phyloP scores from a whole-genome alignment of 1,284 basidiomycete genomes.

The Microbotryomycetes sp. region DNA sequence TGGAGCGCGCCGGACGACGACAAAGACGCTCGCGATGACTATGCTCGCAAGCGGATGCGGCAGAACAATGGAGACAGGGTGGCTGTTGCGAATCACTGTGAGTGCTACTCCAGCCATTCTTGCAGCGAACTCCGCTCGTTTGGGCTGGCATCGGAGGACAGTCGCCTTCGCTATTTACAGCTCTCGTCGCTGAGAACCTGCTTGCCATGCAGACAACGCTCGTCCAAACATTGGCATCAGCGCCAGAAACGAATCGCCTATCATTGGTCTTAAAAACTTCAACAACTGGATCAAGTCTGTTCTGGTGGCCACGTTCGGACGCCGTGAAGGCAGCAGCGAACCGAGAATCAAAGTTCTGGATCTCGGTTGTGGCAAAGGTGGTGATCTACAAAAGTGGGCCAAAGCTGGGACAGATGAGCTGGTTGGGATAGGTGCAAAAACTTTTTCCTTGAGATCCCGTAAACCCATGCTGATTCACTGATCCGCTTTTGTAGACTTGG shows the following conservation, averaged over 20 bases:
- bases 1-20: no score
- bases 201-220: slow-evolving; percentile 56
- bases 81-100: slow-evolving; percentile 27
- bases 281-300: slow-evolving; percentile 99
- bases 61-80: slow-evolving; percentile 10
- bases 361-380: slow-evolving; percentile 96
- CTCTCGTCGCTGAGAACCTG: not conserved
- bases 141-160: no score
- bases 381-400: slow-evolving; percentile 92
- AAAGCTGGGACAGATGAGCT: slow-evolving; percentile 76
- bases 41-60: slow-evolving; percentile 6
- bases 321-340: slow-evolving; percentile 41
- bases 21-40: not conserved
- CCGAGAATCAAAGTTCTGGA: slow-evolving; percentile 80
- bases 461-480: no score
- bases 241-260: slow-evolving; percentile 82
- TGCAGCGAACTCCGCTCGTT: not conserved
- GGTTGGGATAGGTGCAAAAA: slow-evolving; percentile 71
- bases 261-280: slow-evolving; percentile 92
- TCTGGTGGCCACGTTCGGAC: slow-evolving; percentile 75
- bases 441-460: no score
- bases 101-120: not conserved
- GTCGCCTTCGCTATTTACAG: no score
- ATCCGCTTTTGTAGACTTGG: slow-evolving; percentile 74
- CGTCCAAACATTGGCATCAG: slow-evolving; percentile 83